These are phyloP conservation scores for Myxozyma geophila DNA, from an alignment of 805 yeast species.

Conservation along the genomic window DNA sequence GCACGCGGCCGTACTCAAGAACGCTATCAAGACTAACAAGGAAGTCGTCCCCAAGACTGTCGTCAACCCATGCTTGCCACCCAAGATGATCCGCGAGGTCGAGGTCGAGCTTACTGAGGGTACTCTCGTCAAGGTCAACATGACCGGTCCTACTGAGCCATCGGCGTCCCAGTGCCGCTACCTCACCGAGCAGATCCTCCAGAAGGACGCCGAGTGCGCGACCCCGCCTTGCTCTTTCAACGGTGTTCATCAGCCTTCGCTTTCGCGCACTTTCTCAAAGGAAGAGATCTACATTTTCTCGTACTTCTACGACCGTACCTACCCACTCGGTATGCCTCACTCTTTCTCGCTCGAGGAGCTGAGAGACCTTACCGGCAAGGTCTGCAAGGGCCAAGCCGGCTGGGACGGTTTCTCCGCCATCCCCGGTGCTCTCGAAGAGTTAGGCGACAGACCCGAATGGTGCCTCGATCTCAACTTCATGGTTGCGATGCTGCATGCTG, in stretches of 20 bases:
- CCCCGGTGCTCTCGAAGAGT: slow-evolving; percentile 66
- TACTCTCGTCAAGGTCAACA: slow-evolving; percentile 55
- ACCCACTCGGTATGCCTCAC: slow-evolving; percentile 92
- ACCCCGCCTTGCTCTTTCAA: slow-evolving; percentile 90
- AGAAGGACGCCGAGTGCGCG: slow-evolving; percentile 79
- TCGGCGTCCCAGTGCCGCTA: slow-evolving; percentile 84
- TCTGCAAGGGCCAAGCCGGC: slow-evolving; percentile 78
- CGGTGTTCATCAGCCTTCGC: slow-evolving; percentile 95
- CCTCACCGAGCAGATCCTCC: slow-evolving; percentile 78
- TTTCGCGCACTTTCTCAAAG: slow-evolving; percentile 72
- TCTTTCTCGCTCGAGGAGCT: slow-evolving; percentile 86
- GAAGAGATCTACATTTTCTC: slow-evolving; percentile 88
- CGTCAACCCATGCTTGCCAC: slow-evolving; percentile 86
- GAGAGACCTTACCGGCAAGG: slow-evolving; percentile 76
- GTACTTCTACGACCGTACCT: slow-evolving; percentile 91
- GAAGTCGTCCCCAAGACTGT: slow-evolving; percentile 45
- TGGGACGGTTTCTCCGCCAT: slow-evolving; percentile 76
- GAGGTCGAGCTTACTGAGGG: slow-evolving; percentile 54
- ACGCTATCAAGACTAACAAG: slow-evolving; percentile 34
- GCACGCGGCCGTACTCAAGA: slow-evolving; percentile 64
- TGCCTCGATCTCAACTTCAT: slow-evolving; percentile 91
- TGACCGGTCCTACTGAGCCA: slow-evolving; percentile 67
- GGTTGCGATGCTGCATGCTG: slow-evolving; percentile 88
- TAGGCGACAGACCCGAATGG: slow-evolving; percentile 86
- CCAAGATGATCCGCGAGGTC: slow-evolving; percentile 64